Conservation (phyloP, 2,329 filamentous ascomycete species). For the Colletotrichum noveboracense region DNA sequence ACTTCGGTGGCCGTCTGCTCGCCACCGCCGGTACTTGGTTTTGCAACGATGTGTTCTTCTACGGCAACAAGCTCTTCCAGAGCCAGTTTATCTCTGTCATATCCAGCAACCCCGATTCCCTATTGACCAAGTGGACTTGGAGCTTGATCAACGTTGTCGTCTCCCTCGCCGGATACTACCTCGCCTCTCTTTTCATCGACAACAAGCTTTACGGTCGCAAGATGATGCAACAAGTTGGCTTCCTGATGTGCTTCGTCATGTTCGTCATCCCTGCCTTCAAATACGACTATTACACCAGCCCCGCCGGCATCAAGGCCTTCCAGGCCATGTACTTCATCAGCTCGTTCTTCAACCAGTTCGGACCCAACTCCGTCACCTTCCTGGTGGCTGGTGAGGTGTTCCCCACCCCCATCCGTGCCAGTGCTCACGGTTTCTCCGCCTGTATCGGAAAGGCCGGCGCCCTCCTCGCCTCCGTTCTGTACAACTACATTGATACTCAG, state of each 20-base stretch:
- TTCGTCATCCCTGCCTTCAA: slow-evolving; percentile 92
- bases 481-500: slow-evolving; percentile 90
- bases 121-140: slow-evolving; percentile 91
- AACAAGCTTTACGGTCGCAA: slow-evolving; percentile 97
- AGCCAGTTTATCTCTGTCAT: slow-evolving; percentile 87
- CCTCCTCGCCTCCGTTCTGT: slow-evolving; percentile 83
- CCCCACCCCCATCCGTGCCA: slow-evolving; percentile 90
- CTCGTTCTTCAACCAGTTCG: slow-evolving; percentile 99
- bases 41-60: slow-evolving; percentile 98
- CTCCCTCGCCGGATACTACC: slow-evolving; percentile 86
- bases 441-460: slow-evolving; percentile 89
- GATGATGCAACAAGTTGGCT: slow-evolving; percentile 94
- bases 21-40: slow-evolving; percentile 93
- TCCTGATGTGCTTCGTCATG: slow-evolving; percentile 90
- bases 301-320: slow-evolving; percentile 80
- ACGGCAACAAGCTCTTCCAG: slow-evolving; percentile 98
- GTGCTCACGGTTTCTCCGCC: slow-evolving; percentile 93
- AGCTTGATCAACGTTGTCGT: slow-evolving; percentile 91
- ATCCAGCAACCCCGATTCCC: slow-evolving; percentile 68
- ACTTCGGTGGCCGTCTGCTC: slow-evolving; percentile 86
- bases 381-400: slow-evolving; percentile 96
- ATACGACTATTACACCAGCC: slow-evolving; percentile 80
- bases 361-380: slow-evolving; percentile 96
- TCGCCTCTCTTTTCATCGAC: slow-evolving; percentile 87
- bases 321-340: slow-evolving; percentile 98